phyloP scores from a whole-genome alignment of 2,329 filamentous ascomycete genomes.

The Xylariaceae sp. region DNA sequence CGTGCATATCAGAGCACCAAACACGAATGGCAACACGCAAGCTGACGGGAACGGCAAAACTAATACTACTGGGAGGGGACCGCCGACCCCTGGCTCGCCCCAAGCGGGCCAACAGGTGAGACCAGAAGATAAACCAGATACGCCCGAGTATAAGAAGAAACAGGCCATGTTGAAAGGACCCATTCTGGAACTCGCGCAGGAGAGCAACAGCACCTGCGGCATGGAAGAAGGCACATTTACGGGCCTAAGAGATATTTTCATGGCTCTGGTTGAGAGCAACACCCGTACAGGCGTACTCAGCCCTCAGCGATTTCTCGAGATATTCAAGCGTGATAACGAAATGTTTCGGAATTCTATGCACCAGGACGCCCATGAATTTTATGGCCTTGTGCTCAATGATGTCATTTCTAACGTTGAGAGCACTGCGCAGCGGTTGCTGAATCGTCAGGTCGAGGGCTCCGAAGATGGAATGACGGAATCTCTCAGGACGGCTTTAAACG shows the following conservation, averaged over 20 bases:
- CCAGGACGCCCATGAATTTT: slow-evolving; percentile 96
- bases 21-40: slow-evolving; percentile 45
- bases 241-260: slow-evolving; percentile 92
- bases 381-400: slow-evolving; percentile 91
- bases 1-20: slow-evolving; percentile 56
- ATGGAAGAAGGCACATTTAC: slow-evolving; percentile 97
- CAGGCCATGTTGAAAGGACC: slow-evolving; percentile 84
- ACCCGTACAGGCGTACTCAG: slow-evolving; percentile 86
- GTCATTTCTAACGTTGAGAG: slow-evolving; percentile 90
- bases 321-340: slow-evolving; percentile 90
- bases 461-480: slow-evolving; percentile 48
- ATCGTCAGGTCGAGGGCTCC: slow-evolving; percentile 41
- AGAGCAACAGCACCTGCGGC: slow-evolving; percentile 74
- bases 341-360: slow-evolving; percentile 98
- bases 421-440: slow-evolving; percentile 65
- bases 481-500: slow-evolving; percentile 43
- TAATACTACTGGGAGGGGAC: slow-evolving; percentile 50
- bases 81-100: slow-evolving; percentile 51
- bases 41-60: slow-evolving; percentile 47
- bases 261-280: slow-evolving; percentile 75
- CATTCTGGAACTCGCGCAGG: slow-evolving; percentile 76
- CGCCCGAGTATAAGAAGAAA: slow-evolving; percentile 97
- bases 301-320: slow-evolving; percentile 87
- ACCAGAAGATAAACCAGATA: slow-evolving; percentile 89
- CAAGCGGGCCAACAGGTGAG: slow-evolving; percentile 52